These are phyloP conservation scores for Cyanidiococcus yangmingshanensis DNA, from an alignment of 23 red algal genomes.

Conservation along the genomic window DNA sequence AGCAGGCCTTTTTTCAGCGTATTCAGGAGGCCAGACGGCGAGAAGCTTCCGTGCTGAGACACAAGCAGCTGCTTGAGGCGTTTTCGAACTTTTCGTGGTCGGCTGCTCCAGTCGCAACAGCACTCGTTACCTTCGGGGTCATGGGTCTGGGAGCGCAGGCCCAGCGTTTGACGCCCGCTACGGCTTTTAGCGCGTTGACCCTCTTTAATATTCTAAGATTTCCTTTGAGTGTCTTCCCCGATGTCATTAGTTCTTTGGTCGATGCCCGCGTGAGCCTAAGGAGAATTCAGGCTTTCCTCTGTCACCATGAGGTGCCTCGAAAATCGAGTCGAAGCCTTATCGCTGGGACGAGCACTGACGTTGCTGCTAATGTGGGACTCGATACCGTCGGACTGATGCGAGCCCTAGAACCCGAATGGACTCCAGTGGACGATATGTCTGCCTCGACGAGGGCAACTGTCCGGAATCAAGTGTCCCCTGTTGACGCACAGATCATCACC, in stretches of 20 bases:
- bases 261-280: conserved; percentile 32
- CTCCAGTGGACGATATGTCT: background rate
- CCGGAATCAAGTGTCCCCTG: background rate
- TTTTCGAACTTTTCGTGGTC: conserved; percentile 30
- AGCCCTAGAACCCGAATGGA: too few relatives aligned
- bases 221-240: conserved; percentile 63
- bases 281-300: conserved; percentile 45
- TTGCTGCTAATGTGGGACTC: background rate
- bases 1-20: conserved; percentile 23
- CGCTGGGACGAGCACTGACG: background rate
- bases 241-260: conserved; percentile 32
- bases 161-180: conserved; percentile 21
- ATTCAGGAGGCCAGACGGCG: conserved; percentile 11
- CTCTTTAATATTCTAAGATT: conserved; percentile 78
- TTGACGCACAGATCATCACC: background rate
- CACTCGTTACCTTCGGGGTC: conserved; percentile 20
- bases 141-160: conserved; percentile 7
- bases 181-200: conserved; percentile 65
- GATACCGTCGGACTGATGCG: too few relatives aligned
- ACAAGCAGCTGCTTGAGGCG: conserved; percentile 22
- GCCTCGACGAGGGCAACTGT: background rate
- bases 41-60: conserved; percentile 14
- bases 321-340: background rate
- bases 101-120: conserved; percentile 24
- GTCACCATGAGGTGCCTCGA: background rate